These are phyloP conservation scores for Lepiota venenata DNA, from an alignment of 768 basidiomycete species.

Conservation along the genomic window DNA sequence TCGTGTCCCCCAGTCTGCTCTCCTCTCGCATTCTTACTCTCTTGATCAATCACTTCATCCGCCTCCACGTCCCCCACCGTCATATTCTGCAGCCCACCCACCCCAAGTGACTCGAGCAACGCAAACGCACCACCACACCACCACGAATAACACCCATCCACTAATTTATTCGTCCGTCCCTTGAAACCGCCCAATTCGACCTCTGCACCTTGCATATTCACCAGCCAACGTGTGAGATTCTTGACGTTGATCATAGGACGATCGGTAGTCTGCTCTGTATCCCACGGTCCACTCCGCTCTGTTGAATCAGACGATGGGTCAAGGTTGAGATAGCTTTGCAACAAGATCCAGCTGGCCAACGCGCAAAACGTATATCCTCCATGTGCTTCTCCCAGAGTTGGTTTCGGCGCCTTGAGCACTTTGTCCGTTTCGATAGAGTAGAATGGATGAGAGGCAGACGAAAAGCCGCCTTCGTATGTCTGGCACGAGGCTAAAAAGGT, in stretches of 20 bases:
- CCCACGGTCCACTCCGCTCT: background rate
- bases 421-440: conserved; percentile 30
- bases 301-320: background rate
- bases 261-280: conserved; percentile 13
- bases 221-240: conserved; percentile 74
- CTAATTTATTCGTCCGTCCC: conserved; percentile 96
- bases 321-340: conserved; percentile 51
- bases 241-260: conserved; percentile 51
- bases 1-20: background rate
- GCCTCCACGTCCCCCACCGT: conserved; percentile 27
- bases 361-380: conserved; percentile 98
- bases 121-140: conserved; percentile 93
- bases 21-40: conserved; percentile 13
- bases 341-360: conserved; percentile 77
- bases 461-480: conserved; percentile 97
- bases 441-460: conserved; percentile 73
- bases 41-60: conserved; percentile 9
- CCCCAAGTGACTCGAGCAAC: conserved; percentile 61
- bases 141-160: conserved; percentile 99
- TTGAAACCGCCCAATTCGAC: conserved; percentile 89
- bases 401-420: conserved; percentile 46
- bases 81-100: conserved; percentile 31
- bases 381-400: conserved; percentile 92
- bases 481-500: conserved; percentile 88
- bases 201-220: conserved; percentile 79